These are phyloP conservation scores for Otatea glauca DNA, from an alignment of 176 grass and related monocot genomes.

Conservation along the genomic window DNA sequence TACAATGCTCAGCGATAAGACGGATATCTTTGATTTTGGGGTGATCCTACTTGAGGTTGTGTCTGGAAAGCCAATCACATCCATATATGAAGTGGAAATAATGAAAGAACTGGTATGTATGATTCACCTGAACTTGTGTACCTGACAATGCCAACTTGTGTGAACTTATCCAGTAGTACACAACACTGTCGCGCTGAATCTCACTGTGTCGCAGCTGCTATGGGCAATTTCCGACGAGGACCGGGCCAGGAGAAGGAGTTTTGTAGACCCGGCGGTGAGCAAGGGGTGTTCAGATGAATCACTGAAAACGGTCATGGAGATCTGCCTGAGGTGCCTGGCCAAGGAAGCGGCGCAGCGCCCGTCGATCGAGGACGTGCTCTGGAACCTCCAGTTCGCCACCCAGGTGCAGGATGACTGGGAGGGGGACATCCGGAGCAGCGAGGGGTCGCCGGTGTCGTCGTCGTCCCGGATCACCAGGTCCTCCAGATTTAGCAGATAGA, in stretches of 20 bases:
- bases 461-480: constrained; percentile 48
- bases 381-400: constrained; percentile 95
- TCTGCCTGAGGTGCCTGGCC: constrained; percentile 80
- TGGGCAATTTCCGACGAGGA: constrained; percentile 69
- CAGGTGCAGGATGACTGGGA: constrained; percentile 87
- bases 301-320: constrained; percentile 79
- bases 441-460: constrained; percentile 58
- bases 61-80: constrained; percentile 80
- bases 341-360: constrained; percentile 83
- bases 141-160: not conserved
- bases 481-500: constrained; percentile 42
- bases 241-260: constrained; percentile 61
- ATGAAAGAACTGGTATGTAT: constrained; percentile 82
- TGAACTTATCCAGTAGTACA: not conserved
- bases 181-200: constrained; percentile 27
- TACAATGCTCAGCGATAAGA: constrained; percentile 58
- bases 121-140: not conserved
- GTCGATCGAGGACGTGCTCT: constrained; percentile 89
- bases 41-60: constrained; percentile 88
- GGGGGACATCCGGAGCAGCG: constrained; percentile 61
- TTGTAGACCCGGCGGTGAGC: constrained; percentile 64
- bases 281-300: constrained; percentile 79
- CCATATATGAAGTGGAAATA: constrained; percentile 74
- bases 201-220: constrained; percentile 53
- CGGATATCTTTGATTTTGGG: constrained; percentile 82